These are phyloP conservation scores for Themeda triandra DNA, from an alignment of 176 grass and related monocot species.

Conservation along the genomic window DNA sequence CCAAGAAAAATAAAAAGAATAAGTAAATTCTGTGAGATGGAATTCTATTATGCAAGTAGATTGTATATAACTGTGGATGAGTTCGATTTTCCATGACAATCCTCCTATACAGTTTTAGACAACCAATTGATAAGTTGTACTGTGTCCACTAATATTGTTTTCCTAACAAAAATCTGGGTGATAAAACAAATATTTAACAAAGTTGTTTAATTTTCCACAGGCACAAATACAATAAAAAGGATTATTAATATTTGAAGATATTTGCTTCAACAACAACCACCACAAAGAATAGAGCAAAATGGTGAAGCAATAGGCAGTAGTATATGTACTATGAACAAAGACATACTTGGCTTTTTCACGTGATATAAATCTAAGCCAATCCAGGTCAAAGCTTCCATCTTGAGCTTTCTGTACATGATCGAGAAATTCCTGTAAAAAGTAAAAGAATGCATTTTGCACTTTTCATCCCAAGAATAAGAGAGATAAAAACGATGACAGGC, in stretches of 20 bases:
- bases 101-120: background rate
- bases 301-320: background rate
- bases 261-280: slow-evolving; percentile 4
- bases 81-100: slow-evolving; percentile 5
- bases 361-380: slow-evolving; percentile 50
- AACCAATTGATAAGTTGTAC: slow-evolving; percentile 13
- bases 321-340: slow-evolving; percentile 19
- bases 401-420: slow-evolving; percentile 37
- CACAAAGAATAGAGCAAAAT: slow-evolving; percentile 9
- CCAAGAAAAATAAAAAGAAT: slow-evolving; percentile 13
- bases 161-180: background rate
- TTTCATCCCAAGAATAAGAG: background rate
- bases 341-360: slow-evolving; percentile 49
- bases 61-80: background rate
- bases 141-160: background rate
- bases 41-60: slow-evolving; percentile 18
- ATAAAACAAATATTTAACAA: background rate
- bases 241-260: background rate
- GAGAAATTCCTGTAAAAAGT: slow-evolving; percentile 41
- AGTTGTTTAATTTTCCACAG: background rate
- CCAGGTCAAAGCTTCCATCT: slow-evolving; percentile 43
- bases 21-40: slow-evolving; percentile 10
- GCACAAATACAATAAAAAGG: background rate
- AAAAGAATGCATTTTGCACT: background rate
- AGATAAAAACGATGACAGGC: slow-evolving; percentile 5